These are phyloP conservation scores for Tetraselmis striata DNA, from an alignment of 139 green algal genomes.

Conservation along the genomic window DNA sequence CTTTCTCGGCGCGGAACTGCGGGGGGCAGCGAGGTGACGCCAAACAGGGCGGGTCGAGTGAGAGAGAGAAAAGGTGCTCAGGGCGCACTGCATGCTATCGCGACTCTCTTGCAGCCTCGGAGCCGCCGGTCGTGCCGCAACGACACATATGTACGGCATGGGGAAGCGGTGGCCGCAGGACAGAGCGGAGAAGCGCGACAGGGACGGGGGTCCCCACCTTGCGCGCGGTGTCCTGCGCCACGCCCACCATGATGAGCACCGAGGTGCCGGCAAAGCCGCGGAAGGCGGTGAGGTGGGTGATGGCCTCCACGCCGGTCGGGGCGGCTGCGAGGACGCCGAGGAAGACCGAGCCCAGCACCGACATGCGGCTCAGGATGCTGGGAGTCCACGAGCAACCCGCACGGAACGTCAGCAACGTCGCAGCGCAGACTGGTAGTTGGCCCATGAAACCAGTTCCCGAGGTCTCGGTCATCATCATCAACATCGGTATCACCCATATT, in stretches of 20 bases:
- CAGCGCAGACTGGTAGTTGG: no score
- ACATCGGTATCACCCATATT: no score
- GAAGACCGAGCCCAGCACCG: constrained; percentile 87
- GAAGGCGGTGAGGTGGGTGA: constrained; percentile 83
- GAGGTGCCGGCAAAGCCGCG: constrained; percentile 93
- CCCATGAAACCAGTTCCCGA: no score
- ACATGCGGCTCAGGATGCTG: constrained; percentile 83
- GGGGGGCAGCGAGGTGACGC: not conserved
- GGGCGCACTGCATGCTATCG: no score
- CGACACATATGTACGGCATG: no score
- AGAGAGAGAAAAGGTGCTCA: no score
- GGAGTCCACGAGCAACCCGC: not conserved
- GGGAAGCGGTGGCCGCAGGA: no score
- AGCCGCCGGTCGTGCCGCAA: no score
- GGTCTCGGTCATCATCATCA: no score
- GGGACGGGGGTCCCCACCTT: no score
- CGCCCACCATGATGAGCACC: constrained; percentile 90
- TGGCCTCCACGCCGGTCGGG: constrained; percentile 74
- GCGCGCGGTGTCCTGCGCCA: constrained; percentile 91
- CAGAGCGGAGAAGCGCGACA: no score
- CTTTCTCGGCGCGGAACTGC: constrained; percentile 62
- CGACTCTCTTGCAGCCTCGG: no score
- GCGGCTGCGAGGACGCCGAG: constrained; percentile 80
- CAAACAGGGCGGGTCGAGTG: not conserved
- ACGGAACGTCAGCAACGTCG: not conserved